Percentiles rank a stretch among this genome's conserved stretches.
Conservation (phyloP, 352 stramenopile genomes). For the Elongisporangium senticosum region DNA sequence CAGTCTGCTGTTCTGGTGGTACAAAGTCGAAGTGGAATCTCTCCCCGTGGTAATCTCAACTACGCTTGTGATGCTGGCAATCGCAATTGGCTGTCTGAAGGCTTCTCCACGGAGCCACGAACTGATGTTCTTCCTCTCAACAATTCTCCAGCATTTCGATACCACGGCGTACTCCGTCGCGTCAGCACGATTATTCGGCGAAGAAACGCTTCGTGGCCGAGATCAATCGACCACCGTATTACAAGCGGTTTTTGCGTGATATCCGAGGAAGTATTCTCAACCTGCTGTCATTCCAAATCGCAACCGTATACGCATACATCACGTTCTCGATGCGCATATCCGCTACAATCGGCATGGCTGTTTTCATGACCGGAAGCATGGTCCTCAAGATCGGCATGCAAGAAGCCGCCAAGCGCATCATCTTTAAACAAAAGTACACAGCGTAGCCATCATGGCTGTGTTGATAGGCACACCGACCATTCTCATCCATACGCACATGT, state of each 20-base stretch:
- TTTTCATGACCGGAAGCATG: conserved; percentile 7
- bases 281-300: neutral
- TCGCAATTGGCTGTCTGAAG: neutral
- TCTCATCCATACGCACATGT: conserved; percentile 33
- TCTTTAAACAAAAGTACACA: conserved; percentile 6
- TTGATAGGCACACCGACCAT: conserved; percentile 26
- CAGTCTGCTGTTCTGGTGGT: conserved; percentile 3
- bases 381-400: conserved; percentile 14
- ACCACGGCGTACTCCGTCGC: neutral
- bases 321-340: neutral
- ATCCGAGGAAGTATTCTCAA: neutral
- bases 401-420: conserved; percentile 10
- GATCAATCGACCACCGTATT: conserved; percentile 1
- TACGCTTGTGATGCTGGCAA: neutral
- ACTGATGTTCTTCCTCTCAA: conserved; percentile 2
- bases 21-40: conserved; percentile 2
- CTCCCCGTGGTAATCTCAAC: neutral
- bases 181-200: neutral
- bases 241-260: conserved; percentile 3
- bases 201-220: conserved; percentile 2
- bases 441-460: conserved; percentile 9
- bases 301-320: conserved; percentile 5
- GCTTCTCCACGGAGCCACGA: neutral
- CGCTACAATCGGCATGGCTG: neutral
- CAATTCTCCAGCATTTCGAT: conserved; percentile 1